Evolutionary conservation across 2,329 filamentous ascomycete genomes (phyloP).

Genomic region (Allantophomopsis lycopodina): DNA sequence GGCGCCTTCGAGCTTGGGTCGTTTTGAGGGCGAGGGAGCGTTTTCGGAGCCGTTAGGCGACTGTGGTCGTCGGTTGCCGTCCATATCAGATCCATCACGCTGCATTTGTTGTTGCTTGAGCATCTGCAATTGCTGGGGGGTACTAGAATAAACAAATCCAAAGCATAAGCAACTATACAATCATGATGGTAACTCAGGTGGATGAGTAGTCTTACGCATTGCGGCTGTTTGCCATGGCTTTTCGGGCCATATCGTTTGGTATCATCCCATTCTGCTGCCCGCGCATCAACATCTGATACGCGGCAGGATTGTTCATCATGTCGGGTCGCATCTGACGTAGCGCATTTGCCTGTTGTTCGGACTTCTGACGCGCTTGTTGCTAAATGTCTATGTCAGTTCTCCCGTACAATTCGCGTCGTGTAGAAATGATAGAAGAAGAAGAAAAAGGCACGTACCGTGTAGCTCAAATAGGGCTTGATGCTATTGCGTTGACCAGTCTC

Average conservation of each 20-base stretch:
- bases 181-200: too few relatives aligned
- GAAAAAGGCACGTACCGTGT: constrained; percentile 54
- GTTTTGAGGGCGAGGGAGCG: constrained; percentile 83
- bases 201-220: constrained; percentile 48
- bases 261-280: constrained; percentile 46
- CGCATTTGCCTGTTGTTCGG: constrained; percentile 65
- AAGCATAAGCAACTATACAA: background rate
- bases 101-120: constrained; percentile 75
- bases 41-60: constrained; percentile 78
- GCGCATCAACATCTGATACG: constrained; percentile 57
- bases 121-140: constrained; percentile 55
- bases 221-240: constrained; percentile 67
- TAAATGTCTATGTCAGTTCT: constrained; percentile 19
- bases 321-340: constrained; percentile 58
- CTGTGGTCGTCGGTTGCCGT: constrained; percentile 61
- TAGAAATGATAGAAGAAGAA: too few relatives aligned
- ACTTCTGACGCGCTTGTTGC: constrained; percentile 58
- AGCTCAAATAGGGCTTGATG: constrained; percentile 63
- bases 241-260: constrained; percentile 50
- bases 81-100: constrained; percentile 75
- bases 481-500: constrained; percentile 44
- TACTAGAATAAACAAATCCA: constrained; percentile 8
- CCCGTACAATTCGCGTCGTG: background rate
- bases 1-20: constrained; percentile 65
- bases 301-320: constrained; percentile 39